A percentile compares a stretch with the other conserved stretches of the same genome.
Evolutionary conservation across 2,329 filamentous ascomycete species (phyloP).

Genomic region (Verticillium longisporum): DNA sequence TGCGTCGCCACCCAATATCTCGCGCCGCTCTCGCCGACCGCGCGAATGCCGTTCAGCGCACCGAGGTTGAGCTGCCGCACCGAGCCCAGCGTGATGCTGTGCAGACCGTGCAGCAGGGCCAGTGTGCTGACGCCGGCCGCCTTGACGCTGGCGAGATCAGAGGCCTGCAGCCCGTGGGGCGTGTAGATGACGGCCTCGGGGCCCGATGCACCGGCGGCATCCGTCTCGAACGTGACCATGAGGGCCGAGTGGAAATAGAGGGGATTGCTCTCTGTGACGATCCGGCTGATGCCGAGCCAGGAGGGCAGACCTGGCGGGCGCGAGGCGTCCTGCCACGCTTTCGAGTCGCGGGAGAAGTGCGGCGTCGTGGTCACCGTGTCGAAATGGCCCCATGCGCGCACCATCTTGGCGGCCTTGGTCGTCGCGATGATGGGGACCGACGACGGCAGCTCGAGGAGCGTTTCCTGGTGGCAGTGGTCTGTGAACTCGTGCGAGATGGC

Average conservation of each 20-base stretch:
- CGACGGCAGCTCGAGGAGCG: slow-evolving; percentile 45
- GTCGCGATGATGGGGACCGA: slow-evolving; percentile 54
- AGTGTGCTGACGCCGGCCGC: slow-evolving; percentile 41
- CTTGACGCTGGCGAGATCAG: slow-evolving; percentile 34
- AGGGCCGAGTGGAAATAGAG: slow-evolving; percentile 58
- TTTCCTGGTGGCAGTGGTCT: slow-evolving; percentile 59
- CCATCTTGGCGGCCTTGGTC: slow-evolving; percentile 48
- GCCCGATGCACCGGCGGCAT: slow-evolving; percentile 43
- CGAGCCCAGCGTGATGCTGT: slow-evolving; percentile 47
- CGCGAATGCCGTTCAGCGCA: slow-evolving; percentile 52
- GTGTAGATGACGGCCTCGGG: slow-evolving; percentile 9
- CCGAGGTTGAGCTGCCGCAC: slow-evolving; percentile 57
- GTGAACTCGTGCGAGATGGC: slow-evolving; percentile 61
- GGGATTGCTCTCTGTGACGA: slow-evolving; percentile 45
- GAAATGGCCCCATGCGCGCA: slow-evolving; percentile 55
- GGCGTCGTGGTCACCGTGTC: slow-evolving; percentile 43
- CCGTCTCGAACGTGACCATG: slow-evolving; percentile 44
- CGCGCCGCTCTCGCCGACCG: slow-evolving; percentile 42
- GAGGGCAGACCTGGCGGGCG: slow-evolving; percentile 33
- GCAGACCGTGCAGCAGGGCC: slow-evolving; percentile 57
- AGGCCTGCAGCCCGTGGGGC: slow-evolving; percentile 7
- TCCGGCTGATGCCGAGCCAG: slow-evolving; percentile 55
- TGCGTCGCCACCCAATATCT: slow-evolving; percentile 62
- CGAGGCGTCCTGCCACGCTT: slow-evolving; percentile 16
- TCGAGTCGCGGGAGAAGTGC: slow-evolving; percentile 27